These are phyloP conservation scores for Axilococcus clingmanii DNA, from an alignment of 139 green algal species.

Conservation along the genomic window DNA sequence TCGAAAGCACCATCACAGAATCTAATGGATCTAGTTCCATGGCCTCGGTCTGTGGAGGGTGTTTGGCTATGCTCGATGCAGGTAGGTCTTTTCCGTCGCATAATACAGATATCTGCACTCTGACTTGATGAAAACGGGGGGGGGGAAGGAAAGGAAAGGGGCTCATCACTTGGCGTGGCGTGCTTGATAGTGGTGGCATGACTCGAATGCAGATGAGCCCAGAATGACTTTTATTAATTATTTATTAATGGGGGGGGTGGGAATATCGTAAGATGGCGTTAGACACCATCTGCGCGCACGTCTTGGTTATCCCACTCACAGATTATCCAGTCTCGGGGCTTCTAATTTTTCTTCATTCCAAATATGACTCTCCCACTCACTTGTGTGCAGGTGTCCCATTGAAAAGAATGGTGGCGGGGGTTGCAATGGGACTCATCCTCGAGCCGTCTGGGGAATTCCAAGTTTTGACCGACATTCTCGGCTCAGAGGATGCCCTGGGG, in stretches of 20 bases:
- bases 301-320: constrained; percentile 16
- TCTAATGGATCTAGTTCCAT: constrained; percentile 93
- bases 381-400: constrained; percentile 78
- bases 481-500: constrained; percentile 83
- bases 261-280: constrained; percentile 24
- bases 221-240: constrained; percentile 12
- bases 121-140: not conserved
- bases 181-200: constrained; percentile 12
- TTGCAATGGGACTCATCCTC: constrained; percentile 97
- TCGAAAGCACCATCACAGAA: constrained; percentile 96
- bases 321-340: not conserved
- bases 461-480: constrained; percentile 93
- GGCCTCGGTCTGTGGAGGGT: constrained; percentile 93
- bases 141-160: not conserved
- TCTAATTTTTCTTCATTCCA: not conserved
- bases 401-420: constrained; percentile 69
- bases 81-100: constrained; percentile 24
- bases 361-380: too few relatives aligned
- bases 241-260: constrained; percentile 8
- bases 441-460: constrained; percentile 39
- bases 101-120: not conserved
- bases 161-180: constrained; percentile 30
- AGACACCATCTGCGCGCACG: not conserved
- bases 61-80: constrained; percentile 85
- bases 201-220: constrained; percentile 35